Base-by-base conservation (phyloP, 441 rosid species). In the Aleurites moluccanus region DNA sequence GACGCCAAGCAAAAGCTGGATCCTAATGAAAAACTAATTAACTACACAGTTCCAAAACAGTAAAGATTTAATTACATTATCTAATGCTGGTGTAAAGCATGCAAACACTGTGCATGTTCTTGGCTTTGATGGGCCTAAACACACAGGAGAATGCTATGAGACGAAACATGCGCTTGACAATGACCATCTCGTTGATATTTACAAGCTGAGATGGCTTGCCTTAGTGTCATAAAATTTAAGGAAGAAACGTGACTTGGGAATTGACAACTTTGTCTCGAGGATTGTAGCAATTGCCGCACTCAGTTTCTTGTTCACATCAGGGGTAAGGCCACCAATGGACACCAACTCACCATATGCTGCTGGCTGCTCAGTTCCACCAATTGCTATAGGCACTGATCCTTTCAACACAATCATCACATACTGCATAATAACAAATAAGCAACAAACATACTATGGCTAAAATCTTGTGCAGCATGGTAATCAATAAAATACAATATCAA, bases 41-140 rank as follows among this genome's bases (percentile, higher is more conserved):
- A 73, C 79, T 74, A 71, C 83, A 80, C 71, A 40, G 74, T 66
- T 55, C 61, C 28, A 75, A 69, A 80, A 79, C 80, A 79, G 87
- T 38, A 70, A 84, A 71, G 85, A 67, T 79, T 82, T 85, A 87
- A 75, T 87, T 88, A 83, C 88, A 83, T 84, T 84, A 88, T 80
- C 93, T 91, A 92, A 82, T 86, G 83, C 97, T 93, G 99, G 86
- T 92, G 97, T 85, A 92, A 86, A 87, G 98, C 97, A 84, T 92
- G 97, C 89, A 93, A 93, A 91, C 99, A 93, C 89, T 91, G 99
- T 85, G 93, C 95, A 91, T 88, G 81, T 81, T 95, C 98, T 95
- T 88, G 99, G 77, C 85, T 90, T 81, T 91, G 94, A 79, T 95
- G 88, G 82, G 93, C 98, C 99, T 95, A 93, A 82, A 90, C 90